These are phyloP conservation scores for Pseudopediastrum boryanum DNA, from an alignment of 139 green algal genomes.

Conservation along the genomic window DNA sequence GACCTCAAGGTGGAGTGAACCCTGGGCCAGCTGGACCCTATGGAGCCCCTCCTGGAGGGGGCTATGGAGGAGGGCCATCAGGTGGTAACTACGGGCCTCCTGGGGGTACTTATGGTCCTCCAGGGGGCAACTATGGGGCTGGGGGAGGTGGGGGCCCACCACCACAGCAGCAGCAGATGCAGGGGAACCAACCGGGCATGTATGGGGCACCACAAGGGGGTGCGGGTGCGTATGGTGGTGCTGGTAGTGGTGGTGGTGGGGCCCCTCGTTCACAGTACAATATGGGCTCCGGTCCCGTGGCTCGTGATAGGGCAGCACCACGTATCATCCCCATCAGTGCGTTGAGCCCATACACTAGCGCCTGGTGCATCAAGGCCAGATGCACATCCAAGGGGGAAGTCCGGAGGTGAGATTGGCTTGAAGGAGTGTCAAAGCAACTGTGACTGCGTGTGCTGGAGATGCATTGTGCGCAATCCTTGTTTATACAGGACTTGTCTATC, in stretches of 20 bases:
- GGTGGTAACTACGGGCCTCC: too few species aligned
- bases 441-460: too few species aligned
- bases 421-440: too few species aligned
- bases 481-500: too few species aligned
- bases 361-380: slow-evolving; percentile 95
- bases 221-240: slow-evolving; percentile 31
- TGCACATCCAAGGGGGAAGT: slow-evolving; percentile 84
- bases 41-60: too few species aligned
- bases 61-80: slow-evolving; percentile 10
- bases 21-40: not conserved
- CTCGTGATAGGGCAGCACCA: slow-evolving; percentile 1
- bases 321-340: slow-evolving; percentile 84
- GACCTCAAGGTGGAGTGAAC: too few species aligned
- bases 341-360: slow-evolving; percentile 93
- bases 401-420: slow-evolving; percentile 57
- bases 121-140: not conserved
- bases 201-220: slow-evolving; percentile 12
- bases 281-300: not conserved
- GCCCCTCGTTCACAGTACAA: slow-evolving; percentile 13
- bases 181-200: slow-evolving; percentile 14
- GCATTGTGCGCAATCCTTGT: too few species aligned
- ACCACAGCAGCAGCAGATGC: not conserved
- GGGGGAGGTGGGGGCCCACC: slow-evolving; percentile 1
- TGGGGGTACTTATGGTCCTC: slow-evolving; percentile 7
- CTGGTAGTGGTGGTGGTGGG: slow-evolving; percentile 5